Base-by-base conservation (phyloP, 2,329 filamentous ascomycete species). In the Epichloe scottii region DNA sequence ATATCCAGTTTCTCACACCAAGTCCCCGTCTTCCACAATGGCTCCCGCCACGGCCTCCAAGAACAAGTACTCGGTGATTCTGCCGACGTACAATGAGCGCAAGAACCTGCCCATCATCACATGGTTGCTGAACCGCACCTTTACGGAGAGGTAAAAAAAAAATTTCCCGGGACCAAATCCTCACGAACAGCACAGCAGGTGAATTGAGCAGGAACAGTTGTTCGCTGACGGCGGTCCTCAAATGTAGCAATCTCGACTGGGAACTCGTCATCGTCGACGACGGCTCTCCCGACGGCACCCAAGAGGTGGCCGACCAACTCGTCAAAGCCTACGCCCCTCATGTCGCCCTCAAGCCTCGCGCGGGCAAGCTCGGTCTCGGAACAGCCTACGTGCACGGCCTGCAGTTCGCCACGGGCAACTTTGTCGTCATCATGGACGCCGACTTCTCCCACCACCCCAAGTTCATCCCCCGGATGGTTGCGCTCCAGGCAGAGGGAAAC, bases 381-480 rank as follows among this genome's bases (percentile, higher is more conserved):
- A 96, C 91, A 3, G 91, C 91, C 46, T 97, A 97, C 72, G 88
- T 96, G 39, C 90, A 96, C 70, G 91, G 91, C 49, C 78, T 98
- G 54, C 81, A 95, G 68, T 97, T 87, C 66, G 85, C 79, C 23
- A 89, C 83, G 21, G 93, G 93, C 62, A 96, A 94, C 78, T 97
- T 83, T 65, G 88, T 98, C 66, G 88, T 98, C 76, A 98, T 98
- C 78, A 98, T 98, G 93, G 93, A 98, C 75, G 93, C 94, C 71
- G 93, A 98, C 73, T 98, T 98, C 78, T 89, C 82, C 61, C 93
- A 98, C 74, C 93, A 98, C 76, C 93, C 93, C 65, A 98, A 97
- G 73, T 98, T 97, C 79, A 95, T 98, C 70, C 84, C 90, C 50
- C 77, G 84, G 65, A 97, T 98, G 89, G 88, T 98, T 62, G 78